A percentile compares a stretch with the other conserved stretches of the same genome.
These are phyloP conservation scores for Dryas integrifolia DNA, from an alignment of 331 rosid species.

Conservation along the genomic window DNA sequence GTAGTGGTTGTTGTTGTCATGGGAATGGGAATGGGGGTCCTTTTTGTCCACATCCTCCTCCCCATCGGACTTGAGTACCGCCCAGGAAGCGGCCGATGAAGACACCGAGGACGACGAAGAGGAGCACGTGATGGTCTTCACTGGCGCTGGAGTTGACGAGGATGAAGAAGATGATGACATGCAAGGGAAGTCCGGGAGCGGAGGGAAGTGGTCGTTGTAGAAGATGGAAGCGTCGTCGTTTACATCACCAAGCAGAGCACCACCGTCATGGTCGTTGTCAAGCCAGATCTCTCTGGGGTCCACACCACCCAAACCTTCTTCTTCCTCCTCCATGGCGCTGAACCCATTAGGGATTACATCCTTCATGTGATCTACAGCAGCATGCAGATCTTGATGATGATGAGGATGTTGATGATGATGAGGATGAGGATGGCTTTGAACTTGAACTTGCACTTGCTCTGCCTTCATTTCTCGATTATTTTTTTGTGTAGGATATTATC, in stretches of 20 bases:
- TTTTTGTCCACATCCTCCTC: constrained; percentile 43
- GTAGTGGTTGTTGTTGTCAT: constrained; percentile 7
- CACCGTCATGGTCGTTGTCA: constrained; percentile 31
- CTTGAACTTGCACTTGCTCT: constrained; percentile 24
- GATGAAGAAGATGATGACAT: constrained; percentile 85
- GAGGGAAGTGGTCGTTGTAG: constrained; percentile 63
- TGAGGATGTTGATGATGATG: constrained; percentile 9
- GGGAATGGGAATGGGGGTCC: neutral
- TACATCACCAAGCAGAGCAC: constrained; percentile 46
- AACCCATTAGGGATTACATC: constrained; percentile 25
- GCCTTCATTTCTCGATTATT: constrained; percentile 16
- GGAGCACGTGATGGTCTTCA: constrained; percentile 40
- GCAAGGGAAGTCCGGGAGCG: constrained; percentile 86
- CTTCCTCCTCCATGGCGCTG: constrained; percentile 25
- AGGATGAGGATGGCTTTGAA: neutral
- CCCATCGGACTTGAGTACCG: constrained; percentile 49
- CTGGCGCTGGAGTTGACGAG: constrained; percentile 48
- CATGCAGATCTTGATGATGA: constrained; percentile 54
- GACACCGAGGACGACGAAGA: constrained; percentile 52
- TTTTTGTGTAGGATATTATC: neutral
- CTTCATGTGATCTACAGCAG: constrained; percentile 29
- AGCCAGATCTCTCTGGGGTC: constrained; percentile 66
- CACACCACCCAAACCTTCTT: constrained; percentile 25
- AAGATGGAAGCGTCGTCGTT: constrained; percentile 51
- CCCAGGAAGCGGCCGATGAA: constrained; percentile 77